Conservation (phyloP, 306 rosid species). For the Cicer judaicum region DNA sequence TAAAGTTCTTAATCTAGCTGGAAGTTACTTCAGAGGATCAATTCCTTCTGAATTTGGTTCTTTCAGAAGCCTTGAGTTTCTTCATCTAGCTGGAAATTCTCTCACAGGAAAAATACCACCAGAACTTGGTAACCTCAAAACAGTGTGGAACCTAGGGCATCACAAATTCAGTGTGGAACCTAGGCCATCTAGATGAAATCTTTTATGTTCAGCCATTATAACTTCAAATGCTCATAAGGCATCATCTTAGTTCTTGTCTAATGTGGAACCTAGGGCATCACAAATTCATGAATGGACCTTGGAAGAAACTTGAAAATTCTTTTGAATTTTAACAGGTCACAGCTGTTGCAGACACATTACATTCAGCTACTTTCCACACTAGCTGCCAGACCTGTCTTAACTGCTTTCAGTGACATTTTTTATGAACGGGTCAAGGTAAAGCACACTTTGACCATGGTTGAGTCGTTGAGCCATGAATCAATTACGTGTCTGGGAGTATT, state of each 20-base stretch:
- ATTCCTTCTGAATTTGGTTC: slow-evolving; percentile 86
- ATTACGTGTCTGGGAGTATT: not conserved
- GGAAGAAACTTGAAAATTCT: too few relatives aligned
- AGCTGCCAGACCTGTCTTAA: slow-evolving; percentile 72
- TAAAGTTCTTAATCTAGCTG: slow-evolving; percentile 77
- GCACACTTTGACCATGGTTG: too few relatives aligned
- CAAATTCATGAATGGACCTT: too few relatives aligned
- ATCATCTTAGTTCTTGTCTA: too few relatives aligned
- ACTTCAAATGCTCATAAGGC: too few relatives aligned
- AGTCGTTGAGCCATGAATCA: not conserved
- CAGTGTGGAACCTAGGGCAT: too few relatives aligned
- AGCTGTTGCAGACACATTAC: slow-evolving; percentile 74
- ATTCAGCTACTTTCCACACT: slow-evolving; percentile 82
- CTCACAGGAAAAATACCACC: slow-evolving; percentile 73
- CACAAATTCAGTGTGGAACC: too few relatives aligned
- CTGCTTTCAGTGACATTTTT: slow-evolving; percentile 66
- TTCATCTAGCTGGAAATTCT: slow-evolving; percentile 86
- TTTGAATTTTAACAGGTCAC: too few relatives aligned
- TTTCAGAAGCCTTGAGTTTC: slow-evolving; percentile 76
- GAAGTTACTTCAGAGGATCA: slow-evolving; percentile 86
- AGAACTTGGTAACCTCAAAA: slow-evolving; percentile 83
- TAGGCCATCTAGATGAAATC: too few relatives aligned
- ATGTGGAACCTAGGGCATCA: too few relatives aligned
- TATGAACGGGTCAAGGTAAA: slow-evolving; percentile 81
- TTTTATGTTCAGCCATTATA: too few relatives aligned